Evolutionary conservation across 495 filamentous ascomycete species (phyloP), one percentile per base, ranked within the genome.

Genomic region (Amniculicola lignicola): DNA sequence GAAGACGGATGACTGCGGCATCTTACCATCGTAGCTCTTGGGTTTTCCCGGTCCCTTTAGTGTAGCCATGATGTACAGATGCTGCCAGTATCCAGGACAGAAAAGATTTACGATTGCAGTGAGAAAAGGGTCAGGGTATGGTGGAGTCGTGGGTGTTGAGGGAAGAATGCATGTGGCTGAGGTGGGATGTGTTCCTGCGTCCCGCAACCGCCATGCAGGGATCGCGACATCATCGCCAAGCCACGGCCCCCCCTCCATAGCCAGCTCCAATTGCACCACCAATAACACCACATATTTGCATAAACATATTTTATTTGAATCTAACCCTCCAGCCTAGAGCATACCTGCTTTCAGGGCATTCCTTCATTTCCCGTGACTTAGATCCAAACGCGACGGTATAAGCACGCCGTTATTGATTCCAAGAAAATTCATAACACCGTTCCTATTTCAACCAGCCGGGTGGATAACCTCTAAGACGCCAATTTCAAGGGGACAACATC

Each of bases 1-100:
- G 36, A 19, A 49, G 37, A 44, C 23, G 12, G 18, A 6, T 5
- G 12, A 47, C 39, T 28, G 42, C n/a, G 52, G 28, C 19, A 16
- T 29, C 54, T 25, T 43, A 62, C 58, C 58, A 40, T 66, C 59
- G 51, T 66, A 62, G 24, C 40, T 47, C 27, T 65, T 65, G 14
- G 58, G 36, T 43, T 53, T 31, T 1, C 62, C 62, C 0, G 62
- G 62, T 18, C 62, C 62, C 58, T 65, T 65, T 35, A 65, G 42
- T 27, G 52, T 44, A 23, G 57, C 31, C 62, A 65, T 66, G 5
- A 15, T 45, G 42, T 40, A 21, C 28, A 12, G n/a, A n/a, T n/a
- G n/a, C n/a, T n/a, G n/a, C n/a, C n/a, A n/a, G n/a, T n/a, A n/a
- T n/a, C n/a, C n/a, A n/a, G n/a, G n/a, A n/a, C n/a, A n/a, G n/a